phyloP scores from a whole-genome alignment of 2,329 filamentous ascomycete species.

The Aspergillus sp. region DNA sequence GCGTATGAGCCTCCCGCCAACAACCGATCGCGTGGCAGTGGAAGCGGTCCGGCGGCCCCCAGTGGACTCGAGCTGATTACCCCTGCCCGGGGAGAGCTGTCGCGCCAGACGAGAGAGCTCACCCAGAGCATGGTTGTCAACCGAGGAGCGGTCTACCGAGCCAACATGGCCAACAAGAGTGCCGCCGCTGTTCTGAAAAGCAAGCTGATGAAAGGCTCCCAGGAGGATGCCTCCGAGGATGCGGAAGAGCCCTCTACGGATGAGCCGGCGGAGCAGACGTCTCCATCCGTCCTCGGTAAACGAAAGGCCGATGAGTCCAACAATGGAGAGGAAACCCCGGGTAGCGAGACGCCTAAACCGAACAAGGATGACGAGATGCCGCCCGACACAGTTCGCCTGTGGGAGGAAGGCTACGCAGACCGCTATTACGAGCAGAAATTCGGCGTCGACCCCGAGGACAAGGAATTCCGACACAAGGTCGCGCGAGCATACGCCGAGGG shows the following conservation, averaged over 20 bases:
- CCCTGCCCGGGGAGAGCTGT: constrained; percentile 52
- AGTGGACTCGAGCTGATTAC: constrained; percentile 56
- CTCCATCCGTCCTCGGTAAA: constrained; percentile 36
- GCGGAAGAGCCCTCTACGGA: constrained; percentile 24
- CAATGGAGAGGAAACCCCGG: constrained; percentile 49
- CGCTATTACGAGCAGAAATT: constrained; percentile 98
- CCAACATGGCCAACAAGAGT: constrained; percentile 86
- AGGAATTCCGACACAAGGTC: constrained; percentile 84
- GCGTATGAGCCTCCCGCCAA: constrained; percentile 29
- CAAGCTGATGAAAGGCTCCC: constrained; percentile 59
- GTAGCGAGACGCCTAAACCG: constrained; percentile 49
- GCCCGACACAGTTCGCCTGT: constrained; percentile 79
- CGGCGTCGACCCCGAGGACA: constrained; percentile 73
- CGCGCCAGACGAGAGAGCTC: constrained; percentile 58
- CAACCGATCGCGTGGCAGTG: constrained; percentile 24
- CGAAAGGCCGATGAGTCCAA: constrained; percentile 71
- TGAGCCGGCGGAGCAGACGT: constrained; percentile 23
- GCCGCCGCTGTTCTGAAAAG: constrained; percentile 86
- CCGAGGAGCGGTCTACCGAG: constrained; percentile 61
- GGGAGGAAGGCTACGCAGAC: constrained; percentile 94
- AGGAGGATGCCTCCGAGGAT: constrained; percentile 21
- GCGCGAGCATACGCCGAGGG: constrained; percentile 91
- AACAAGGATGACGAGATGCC: constrained; percentile 61
- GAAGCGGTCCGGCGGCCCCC: constrained; percentile 37
- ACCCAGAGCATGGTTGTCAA: constrained; percentile 90